Percentiles rank a stretch among this genome's conserved stretches.
phyloP scores from a whole-genome alignment of 306 rosid species.

The Mimosa bimucronata region DNA sequence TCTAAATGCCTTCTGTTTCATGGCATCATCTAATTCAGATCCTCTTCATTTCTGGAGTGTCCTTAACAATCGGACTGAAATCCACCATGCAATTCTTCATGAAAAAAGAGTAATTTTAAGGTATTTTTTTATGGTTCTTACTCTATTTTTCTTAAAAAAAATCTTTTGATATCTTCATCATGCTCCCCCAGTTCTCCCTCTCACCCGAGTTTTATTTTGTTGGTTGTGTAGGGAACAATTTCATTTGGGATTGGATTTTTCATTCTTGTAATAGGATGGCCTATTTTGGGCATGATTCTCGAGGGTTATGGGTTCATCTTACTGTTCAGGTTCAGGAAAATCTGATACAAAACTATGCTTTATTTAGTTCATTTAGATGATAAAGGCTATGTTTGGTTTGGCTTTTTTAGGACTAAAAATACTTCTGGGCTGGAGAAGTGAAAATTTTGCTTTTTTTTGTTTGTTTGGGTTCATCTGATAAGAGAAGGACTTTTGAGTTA shows the following conservation, averaged over 20 bases:
- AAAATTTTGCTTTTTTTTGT: no score
- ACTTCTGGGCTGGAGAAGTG: no score
- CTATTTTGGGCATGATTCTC: slow-evolving; percentile 88
- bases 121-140: slow-evolving; percentile 41
- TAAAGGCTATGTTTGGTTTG: no score
- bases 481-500: no score
- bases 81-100: slow-evolving; percentile 91
- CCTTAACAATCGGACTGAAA: slow-evolving; percentile 88
- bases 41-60: slow-evolving; percentile 93
- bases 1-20: slow-evolving; percentile 41
- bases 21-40: slow-evolving; percentile 63
- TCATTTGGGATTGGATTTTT: slow-evolving; percentile 94
- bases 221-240: slow-evolving; percentile 72
- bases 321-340: slow-evolving; percentile 72
- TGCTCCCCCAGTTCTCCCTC: neutral
- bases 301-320: slow-evolving; percentile 88
- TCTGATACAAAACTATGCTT: slow-evolving; percentile 20
- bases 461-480: no score
- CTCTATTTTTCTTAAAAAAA: neutral
- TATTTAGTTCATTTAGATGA: slow-evolving; percentile 19
- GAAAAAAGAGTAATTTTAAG: slow-evolving; percentile 87
- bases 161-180: neutral
- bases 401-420: no score
- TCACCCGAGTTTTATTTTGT: slow-evolving; percentile 23
- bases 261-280: slow-evolving; percentile 90